phyloP scores from a whole-genome alignment of 2,329 filamentous ascomycete genomes.

The Fusarium verrucosum region DNA sequence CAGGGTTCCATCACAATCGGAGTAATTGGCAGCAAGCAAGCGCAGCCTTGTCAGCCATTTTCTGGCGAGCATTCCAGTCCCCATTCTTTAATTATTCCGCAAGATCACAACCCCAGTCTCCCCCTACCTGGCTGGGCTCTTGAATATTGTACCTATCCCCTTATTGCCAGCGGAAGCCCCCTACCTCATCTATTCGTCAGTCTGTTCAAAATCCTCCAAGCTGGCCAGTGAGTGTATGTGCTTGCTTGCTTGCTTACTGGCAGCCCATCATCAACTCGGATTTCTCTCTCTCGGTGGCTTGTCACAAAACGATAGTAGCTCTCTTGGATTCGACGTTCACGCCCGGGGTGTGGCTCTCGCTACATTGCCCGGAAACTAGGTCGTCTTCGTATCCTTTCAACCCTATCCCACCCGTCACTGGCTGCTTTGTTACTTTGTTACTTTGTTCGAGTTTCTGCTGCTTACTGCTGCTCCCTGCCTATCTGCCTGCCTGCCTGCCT shows the following conservation, averaged over 20 bases:
- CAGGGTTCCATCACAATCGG: constrained; percentile 10
- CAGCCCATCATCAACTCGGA: constrained; percentile 33
- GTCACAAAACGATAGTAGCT: constrained; percentile 40
- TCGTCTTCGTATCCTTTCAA: constrained; percentile 21
- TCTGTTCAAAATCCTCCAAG: constrained; percentile 17
- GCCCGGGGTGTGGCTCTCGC: constrained; percentile 21
- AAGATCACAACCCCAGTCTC: constrained; percentile 22
- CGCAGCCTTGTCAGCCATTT: constrained; percentile 24
- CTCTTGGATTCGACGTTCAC: constrained; percentile 27
- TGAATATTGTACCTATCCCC: constrained; percentile 13
- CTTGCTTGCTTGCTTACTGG: constrained; percentile 4
- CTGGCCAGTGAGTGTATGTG: constrained; percentile 22
- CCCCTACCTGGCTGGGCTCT: constrained; percentile 14
- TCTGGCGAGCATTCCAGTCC: constrained; percentile 32
- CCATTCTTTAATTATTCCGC: constrained; percentile 35
- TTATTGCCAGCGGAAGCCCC: constrained; percentile 21
- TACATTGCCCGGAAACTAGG: constrained; percentile 29
- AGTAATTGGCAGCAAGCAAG: constrained; percentile 24
- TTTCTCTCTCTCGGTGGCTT: constrained; percentile 38
- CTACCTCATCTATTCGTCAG: constrained; percentile 18
- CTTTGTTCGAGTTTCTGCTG: constrained; percentile 25
- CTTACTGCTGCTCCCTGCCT: constrained; percentile 33
- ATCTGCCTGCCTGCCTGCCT: no score
- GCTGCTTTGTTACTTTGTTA: constrained; percentile 23
- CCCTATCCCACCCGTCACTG: constrained; percentile 24